These are phyloP conservation scores for Colletotrichum sp. DNA, from an alignment of 2,329 filamentous ascomycete species.

Conservation along the genomic window DNA sequence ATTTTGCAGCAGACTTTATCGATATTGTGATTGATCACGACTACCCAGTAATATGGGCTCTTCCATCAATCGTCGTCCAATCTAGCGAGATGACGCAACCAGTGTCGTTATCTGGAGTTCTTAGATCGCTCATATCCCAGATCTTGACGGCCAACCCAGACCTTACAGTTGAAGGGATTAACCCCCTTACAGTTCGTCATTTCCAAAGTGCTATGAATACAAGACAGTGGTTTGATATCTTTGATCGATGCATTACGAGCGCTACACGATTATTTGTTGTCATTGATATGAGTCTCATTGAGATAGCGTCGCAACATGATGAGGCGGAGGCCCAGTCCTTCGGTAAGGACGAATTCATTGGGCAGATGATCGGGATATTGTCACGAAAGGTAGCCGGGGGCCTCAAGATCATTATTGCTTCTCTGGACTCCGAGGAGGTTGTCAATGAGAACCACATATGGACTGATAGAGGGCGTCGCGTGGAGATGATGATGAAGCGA, in stretches of 20 bases:
- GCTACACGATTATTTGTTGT: neutral
- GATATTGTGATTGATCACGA: neutral
- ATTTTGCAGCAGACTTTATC: neutral
- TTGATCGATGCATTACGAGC: no score
- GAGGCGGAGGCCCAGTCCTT: fast-evolving
- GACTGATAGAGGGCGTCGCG: no score
- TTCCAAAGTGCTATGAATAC: no score
- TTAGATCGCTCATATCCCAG: neutral
- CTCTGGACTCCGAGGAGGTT: no score
- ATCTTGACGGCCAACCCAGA: neutral
- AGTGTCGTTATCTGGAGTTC: neutral
- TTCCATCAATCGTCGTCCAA: fast-evolving
- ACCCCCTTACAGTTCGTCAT: no score
- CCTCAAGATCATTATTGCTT: fast-evolving
- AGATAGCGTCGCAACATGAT: neutral
- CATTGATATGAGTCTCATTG: neutral
- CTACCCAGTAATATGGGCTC: neutral
- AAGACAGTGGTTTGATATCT: no score
- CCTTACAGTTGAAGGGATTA: fast-evolving
- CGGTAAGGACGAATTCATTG: neutral
- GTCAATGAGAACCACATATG: no score
- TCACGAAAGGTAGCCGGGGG: fast-evolving
- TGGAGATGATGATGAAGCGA: no score
- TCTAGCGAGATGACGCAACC: fast-evolving
- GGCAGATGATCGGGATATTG: fast-evolving